A percentile compares a stretch with the other conserved stretches of the same genome.
These are phyloP conservation scores for Chlamydomonas asymmetrica DNA, from an alignment of 139 green algal genomes.

Conservation along the genomic window DNA sequence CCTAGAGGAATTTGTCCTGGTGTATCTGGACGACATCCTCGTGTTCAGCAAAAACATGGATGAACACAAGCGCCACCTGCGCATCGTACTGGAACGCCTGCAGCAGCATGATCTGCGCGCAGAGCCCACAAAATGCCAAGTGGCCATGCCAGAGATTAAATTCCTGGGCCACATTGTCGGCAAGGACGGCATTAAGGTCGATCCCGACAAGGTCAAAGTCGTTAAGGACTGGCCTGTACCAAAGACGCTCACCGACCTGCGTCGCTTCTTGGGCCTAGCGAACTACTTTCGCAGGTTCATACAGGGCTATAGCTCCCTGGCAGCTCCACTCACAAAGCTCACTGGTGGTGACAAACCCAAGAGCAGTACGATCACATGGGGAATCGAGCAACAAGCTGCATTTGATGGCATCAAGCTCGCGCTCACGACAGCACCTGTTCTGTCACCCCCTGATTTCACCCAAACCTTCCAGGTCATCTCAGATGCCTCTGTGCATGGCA, in stretches of 20 bases:
- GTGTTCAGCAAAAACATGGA: conserved; percentile 49
- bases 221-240: conserved; percentile 46
- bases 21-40: conserved; percentile 44
- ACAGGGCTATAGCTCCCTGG: conserved; percentile 35
- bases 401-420: conserved; percentile 29
- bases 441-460: conserved; percentile 12
- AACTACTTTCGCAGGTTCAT: conserved; percentile 60
- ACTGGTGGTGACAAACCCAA: too few species aligned
- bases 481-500: conserved; percentile 33
- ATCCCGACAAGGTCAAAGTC: conserved; percentile 41
- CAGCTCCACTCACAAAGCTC: conserved; percentile 39
- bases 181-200: conserved; percentile 35
- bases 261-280: conserved; percentile 55
- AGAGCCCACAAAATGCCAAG: too few species aligned
- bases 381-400: not conserved
- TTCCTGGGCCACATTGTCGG: conserved; percentile 50
- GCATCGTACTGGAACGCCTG: too few species aligned
- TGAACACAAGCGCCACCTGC: too few species aligned
- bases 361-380: not conserved
- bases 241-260: conserved; percentile 27
- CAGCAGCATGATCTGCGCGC: too few species aligned
- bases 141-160: too few species aligned
- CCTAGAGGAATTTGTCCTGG: too few species aligned
- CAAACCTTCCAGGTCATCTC: conserved; percentile 34
- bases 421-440: conserved; percentile 25